phyloP scores from a whole-genome alignment of 2,329 filamentous ascomycete genomes.

The Trichoderma atrobrunneum region DNA sequence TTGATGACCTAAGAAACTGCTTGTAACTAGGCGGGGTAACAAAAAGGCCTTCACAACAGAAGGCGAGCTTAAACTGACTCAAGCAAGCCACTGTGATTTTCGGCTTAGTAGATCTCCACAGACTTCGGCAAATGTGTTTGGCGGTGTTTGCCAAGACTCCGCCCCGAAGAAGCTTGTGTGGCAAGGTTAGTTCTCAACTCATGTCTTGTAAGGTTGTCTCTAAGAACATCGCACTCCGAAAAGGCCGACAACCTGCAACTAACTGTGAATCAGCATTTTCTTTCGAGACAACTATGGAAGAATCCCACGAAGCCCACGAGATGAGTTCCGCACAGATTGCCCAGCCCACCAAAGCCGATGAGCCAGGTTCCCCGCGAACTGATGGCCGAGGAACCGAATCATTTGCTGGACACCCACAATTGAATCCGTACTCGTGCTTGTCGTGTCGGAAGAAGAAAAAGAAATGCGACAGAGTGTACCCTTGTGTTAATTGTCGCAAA shows the following conservation, averaged over 20 bases:
- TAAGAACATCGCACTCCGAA: not conserved
- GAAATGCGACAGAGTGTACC: constrained; percentile 1
- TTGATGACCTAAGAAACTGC: not conserved
- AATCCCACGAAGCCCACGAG: not conserved
- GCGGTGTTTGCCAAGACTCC: constrained; percentile 6
- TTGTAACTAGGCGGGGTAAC: not conserved
- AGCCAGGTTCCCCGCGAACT: not conserved
- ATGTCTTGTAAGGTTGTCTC: not conserved
- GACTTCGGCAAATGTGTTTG: not conserved
- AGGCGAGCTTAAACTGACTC: not conserved
- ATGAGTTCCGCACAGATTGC: not conserved
- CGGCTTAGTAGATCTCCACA: not conserved
- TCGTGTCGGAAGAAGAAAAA: not conserved
- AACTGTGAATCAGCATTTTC: not conserved
- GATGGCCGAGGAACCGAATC: not conserved
- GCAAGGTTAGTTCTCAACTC: not conserved
- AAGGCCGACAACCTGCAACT: not conserved
- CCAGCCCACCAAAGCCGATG: not conserved
- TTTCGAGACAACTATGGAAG: not conserved
- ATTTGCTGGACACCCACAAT: not conserved
- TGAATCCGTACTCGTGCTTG: constrained; percentile 2
- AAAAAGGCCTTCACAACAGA: not conserved
- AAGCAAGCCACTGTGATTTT: not conserved
- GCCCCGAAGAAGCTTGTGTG: not conserved
- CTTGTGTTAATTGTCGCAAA: not conserved